Conservation (phyloP, 805 yeast genomes). For the Barnettozyma siamensis region DNA sequence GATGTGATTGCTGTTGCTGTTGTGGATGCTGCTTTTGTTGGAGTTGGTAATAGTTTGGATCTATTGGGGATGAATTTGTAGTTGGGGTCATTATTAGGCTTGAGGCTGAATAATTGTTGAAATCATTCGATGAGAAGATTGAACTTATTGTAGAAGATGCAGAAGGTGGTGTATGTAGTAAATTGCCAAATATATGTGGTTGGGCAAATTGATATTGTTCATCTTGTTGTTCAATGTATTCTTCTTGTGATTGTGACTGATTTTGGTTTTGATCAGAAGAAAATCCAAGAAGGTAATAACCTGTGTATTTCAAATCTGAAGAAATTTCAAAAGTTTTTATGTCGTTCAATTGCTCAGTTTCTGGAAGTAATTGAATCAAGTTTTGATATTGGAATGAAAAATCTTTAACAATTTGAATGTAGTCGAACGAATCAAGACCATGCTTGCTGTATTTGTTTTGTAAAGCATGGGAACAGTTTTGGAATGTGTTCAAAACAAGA, state of each 20-base stretch:
- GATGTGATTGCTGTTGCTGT: neutral
- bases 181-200: constrained; percentile 3
- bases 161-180: constrained; percentile 10
- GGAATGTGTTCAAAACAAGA: constrained; percentile 15
- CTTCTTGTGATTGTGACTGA: neutral
- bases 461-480: constrained; percentile 20
- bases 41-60: constrained; percentile 7
- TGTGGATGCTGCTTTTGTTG: constrained; percentile 1
- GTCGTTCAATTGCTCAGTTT: constrained; percentile 4
- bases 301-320: constrained; percentile 8
- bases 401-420: constrained; percentile 4
- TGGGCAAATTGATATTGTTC: constrained; percentile 2
- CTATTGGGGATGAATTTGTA: constrained; percentile 8
- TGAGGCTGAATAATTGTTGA: constrained; percentile 9
- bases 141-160: constrained; percentile 12
- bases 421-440: constrained; percentile 4
- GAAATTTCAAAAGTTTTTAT: constrained; percentile 3
- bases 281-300: constrained; percentile 8
- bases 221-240: neutral
- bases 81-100: constrained; percentile 9
- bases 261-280: constrained; percentile 1
- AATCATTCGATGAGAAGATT: constrained; percentile 7
- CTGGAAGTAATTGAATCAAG: constrained; percentile 6
- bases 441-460: constrained; percentile 18
- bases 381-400: constrained; percentile 3